These are phyloP conservation scores for Sedum album DNA, from an alignment of 164 flowering plant species.

Conservation along the genomic window DNA sequence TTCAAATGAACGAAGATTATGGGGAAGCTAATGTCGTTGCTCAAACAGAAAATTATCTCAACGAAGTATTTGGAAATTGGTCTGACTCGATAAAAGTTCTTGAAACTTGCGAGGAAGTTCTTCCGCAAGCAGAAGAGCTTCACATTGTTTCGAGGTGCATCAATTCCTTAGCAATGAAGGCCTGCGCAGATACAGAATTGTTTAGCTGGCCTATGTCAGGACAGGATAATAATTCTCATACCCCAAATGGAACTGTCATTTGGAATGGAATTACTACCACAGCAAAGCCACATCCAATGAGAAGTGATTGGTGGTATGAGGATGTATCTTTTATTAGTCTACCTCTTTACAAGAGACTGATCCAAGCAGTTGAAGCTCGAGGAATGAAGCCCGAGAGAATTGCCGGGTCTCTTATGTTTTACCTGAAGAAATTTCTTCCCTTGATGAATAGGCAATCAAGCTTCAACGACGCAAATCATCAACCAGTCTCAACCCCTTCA, in stretches of 20 bases:
- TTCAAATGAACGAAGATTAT: conserved; percentile 57
- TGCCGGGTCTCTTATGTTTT: conserved; percentile 49
- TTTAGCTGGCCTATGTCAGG: conserved; percentile 44
- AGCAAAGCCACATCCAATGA: conserved; percentile 19
- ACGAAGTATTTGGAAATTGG: conserved; percentile 52
- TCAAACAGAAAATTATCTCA: conserved; percentile 50
- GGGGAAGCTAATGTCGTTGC: conserved; percentile 57
- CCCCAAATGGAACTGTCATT: conserved; percentile 21
- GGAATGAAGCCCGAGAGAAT: conserved; percentile 52
- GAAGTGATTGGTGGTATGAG: conserved; percentile 70
- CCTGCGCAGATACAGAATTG: conserved; percentile 50
- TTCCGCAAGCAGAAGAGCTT: conserved; percentile 56
- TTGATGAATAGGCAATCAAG: conserved; percentile 39
- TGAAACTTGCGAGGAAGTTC: conserved; percentile 59
- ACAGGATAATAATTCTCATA: conserved; percentile 11
- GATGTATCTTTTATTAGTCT: conserved; percentile 52
- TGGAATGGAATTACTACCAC: conserved; percentile 59
- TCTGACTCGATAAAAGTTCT: conserved; percentile 54
- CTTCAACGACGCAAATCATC: conserved; percentile 17
- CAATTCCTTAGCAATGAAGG: conserved; percentile 58
- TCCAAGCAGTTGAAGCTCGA: conserved; percentile 33
- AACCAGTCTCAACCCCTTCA: conserved; percentile 23
- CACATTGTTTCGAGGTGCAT: conserved; percentile 68
- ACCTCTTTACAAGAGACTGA: conserved; percentile 44
- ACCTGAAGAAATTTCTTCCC: conserved; percentile 48